Conservation (phyloP, 1,284 basidiomycete species). For the Ceraceosorus guamensis region DNA sequence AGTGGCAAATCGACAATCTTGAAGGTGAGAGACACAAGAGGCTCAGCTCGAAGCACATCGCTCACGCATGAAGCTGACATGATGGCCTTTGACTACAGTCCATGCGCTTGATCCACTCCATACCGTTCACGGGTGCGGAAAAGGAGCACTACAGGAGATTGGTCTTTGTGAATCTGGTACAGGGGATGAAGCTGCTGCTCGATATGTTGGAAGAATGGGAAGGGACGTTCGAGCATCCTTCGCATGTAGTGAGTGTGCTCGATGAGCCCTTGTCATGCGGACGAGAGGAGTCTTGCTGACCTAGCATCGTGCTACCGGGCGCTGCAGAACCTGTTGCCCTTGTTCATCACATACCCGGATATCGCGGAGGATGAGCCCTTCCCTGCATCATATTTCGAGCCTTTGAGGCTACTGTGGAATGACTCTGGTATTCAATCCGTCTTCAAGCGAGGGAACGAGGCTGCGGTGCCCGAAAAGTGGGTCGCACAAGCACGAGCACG, state of each 20-base stretch:
- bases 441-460: conserved; percentile 71
- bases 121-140: conserved; percentile 68
- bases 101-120: conserved; percentile 78
- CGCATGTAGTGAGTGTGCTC: conserved; percentile 12
- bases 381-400: conserved; percentile 60
- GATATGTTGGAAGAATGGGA: conserved; percentile 84
- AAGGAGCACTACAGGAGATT: conserved; percentile 69
- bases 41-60: not conserved
- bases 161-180: conserved; percentile 81
- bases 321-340: conserved; percentile 17
- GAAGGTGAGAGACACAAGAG: conserved; percentile 59
- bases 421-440: conserved; percentile 69
- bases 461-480: conserved; percentile 72
- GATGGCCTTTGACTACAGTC: conserved; percentile 54
- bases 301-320: too few relatives aligned
- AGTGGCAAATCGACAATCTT: conserved; percentile 86
- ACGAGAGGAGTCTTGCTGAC: conserved; percentile 1
- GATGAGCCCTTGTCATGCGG: not conserved
- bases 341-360: conserved; percentile 35
- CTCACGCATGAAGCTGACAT: conserved; percentile 10
- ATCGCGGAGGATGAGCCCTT: conserved; percentile 68
- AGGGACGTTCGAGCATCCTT: conserved; percentile 60
- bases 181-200: conserved; percentile 71
- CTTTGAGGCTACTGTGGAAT: conserved; percentile 67
- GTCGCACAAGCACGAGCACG: not conserved